Conservation (phyloP, 345 rosid species). For the Corchorus capsularis region DNA sequence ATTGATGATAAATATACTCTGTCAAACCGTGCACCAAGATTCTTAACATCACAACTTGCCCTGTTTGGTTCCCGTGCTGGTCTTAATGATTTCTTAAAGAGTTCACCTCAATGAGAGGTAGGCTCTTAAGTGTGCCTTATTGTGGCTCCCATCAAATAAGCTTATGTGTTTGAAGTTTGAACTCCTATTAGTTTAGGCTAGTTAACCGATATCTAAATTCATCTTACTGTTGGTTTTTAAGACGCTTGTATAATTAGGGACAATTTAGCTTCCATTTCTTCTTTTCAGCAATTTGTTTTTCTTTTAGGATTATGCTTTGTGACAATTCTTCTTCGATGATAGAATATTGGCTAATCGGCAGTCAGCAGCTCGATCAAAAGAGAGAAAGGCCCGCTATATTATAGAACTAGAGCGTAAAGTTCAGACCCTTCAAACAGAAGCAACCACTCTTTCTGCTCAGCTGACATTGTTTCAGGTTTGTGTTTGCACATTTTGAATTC, state of each 20-base stretch:
- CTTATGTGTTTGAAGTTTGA: background rate
- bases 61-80: background rate
- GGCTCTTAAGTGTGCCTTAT: background rate
- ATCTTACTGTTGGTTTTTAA: background rate
- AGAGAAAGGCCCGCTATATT: constrained; percentile 81
- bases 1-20: too few species aligned
- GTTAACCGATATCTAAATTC: background rate
- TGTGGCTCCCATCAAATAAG: background rate
- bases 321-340: constrained; percentile 13
- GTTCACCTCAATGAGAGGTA: background rate
- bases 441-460: constrained; percentile 84
- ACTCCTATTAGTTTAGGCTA: background rate
- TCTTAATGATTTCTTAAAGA: background rate
- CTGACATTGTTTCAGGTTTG: constrained; percentile 71
- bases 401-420: constrained; percentile 83
- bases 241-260: background rate
- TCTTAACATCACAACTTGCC: background rate
- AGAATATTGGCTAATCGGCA: constrained; percentile 88
- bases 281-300: background rate
- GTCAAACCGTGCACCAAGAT: too few species aligned
- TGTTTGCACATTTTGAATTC: background rate
- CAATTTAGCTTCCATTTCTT: background rate
- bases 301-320: background rate
- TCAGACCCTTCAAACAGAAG: constrained; percentile 80
- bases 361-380: constrained; percentile 91